A percentile compares a stretch with the other conserved stretches of the same genome.
Evolutionary conservation across 148 eudicot genomes (phyloP).

Genomic region (Silene conica): DNA sequence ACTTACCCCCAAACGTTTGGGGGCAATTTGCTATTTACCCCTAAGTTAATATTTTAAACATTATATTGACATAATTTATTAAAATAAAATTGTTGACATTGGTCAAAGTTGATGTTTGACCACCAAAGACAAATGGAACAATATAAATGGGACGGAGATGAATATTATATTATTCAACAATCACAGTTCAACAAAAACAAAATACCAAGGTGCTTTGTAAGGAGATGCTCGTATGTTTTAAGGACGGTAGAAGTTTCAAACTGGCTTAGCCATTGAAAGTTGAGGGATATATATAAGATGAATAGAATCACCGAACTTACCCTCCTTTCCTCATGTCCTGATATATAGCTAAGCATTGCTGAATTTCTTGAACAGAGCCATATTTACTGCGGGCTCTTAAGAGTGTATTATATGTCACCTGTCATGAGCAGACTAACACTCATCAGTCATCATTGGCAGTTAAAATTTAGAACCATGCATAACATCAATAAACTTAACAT

Average conservation of each 20-base stretch:
- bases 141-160: background rate
- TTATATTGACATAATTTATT: too few species aligned
- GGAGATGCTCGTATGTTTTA: background rate
- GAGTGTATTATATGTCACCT: constrained; percentile 49
- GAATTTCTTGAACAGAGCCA: constrained; percentile 67
- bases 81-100: too few species aligned
- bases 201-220: background rate
- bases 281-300: background rate
- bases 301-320: constrained; percentile 31
- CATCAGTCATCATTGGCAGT: too few species aligned
- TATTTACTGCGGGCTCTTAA: constrained; percentile 32
- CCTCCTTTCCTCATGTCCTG: constrained; percentile 95
- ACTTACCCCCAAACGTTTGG: too few species aligned
- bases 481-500: constrained; percentile 1
- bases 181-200: background rate
- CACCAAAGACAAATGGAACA: background rate
- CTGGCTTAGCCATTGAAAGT: background rate
- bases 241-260: background rate
- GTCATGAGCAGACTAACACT: too few species aligned
- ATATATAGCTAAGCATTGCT: constrained; percentile 80
- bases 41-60: too few species aligned
- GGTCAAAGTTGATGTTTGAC: background rate
- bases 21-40: too few species aligned
- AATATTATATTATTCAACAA: background rate
- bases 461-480: too few species aligned